Base-by-base conservation (phyloP, 139 green algal genomes). In the Haematococcus lacustris region DNA sequence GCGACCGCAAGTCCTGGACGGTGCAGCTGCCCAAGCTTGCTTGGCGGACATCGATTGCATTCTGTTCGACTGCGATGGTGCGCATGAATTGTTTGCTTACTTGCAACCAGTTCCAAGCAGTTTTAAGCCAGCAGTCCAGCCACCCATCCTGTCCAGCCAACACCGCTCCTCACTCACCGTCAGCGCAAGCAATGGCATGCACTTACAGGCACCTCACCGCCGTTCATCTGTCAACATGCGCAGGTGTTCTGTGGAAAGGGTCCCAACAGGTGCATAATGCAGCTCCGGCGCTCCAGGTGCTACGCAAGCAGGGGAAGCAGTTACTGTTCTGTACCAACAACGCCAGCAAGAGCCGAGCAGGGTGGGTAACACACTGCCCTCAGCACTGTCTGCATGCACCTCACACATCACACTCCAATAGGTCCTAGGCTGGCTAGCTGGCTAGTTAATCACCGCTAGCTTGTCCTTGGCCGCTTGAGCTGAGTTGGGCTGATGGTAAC, bases 251-350 rank as follows among this genome's bases (percentile, higher is more conserved):
- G 41, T 71, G 66, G 66, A 71, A 17, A 3, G 66, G 66, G 32
- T 53, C 13, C 64, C 37, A 37, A 23, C 7, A 38, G 37, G 38
- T 51, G 37, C 38, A 37, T 17, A 37, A 34, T 57, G 64, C 61
- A 26, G 32, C 62, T 32, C 75, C 88, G 84, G 82, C 83, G 0
- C 77, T 92, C 28, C 61, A 66, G 2, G 32, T 37, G 30, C 68
- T 91, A 32, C 78, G 82, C 1, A 9, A 7, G 0, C 59, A 38
- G 3, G 88, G 86, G 68, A 89, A 90, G 76, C 82, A 80, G 17
- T 66, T 91, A 30, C 68, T 91, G 32, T 93, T 91, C 70, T 76
- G 90, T 0, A 93, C 86, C 35, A 93, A 93, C 76, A 93, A 93
- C 79, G 68, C 71, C 30, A 76, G 59, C 64, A 85, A 85, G 75